Evolutionary conservation across 106 monocot genomes (phyloP).

Genomic region (Narthecium ossifragum): DNA sequence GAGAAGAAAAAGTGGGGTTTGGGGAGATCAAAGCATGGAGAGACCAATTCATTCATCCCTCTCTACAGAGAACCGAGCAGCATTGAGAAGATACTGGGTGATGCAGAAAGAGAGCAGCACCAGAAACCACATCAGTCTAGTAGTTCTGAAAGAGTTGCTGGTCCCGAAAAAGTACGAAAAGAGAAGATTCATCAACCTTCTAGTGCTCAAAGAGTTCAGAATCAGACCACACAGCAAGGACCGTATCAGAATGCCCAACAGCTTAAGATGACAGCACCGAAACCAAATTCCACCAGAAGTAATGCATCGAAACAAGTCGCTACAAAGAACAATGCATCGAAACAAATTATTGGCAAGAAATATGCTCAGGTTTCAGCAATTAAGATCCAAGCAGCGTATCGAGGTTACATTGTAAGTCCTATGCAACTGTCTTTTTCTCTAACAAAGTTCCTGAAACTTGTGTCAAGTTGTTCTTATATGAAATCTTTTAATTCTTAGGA

Average conservation of each 20-base stretch:
- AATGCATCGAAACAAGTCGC: no score
- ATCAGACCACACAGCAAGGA: constrained; percentile 13
- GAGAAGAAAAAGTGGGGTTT: constrained; percentile 56
- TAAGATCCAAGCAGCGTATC: constrained; percentile 76
- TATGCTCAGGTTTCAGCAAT: constrained; percentile 39
- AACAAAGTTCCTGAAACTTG: no score
- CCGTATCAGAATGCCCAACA: no score
- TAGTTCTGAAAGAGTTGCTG: neutral
- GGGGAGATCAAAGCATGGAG: constrained; percentile 35
- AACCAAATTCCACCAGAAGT: no score
- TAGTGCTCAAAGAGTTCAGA: constrained; percentile 30
- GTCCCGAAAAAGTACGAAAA: neutral
- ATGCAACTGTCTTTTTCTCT: no score
- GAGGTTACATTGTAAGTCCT: constrained; percentile 59
- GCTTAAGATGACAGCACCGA: no score
- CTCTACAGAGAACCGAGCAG: constrained; percentile 68
- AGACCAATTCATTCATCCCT: constrained; percentile 48
- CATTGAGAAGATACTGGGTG: constrained; percentile 77
- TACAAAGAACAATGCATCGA: no score
- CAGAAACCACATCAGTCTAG: constrained; percentile 3
- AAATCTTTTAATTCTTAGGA: no score
- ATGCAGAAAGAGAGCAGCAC: constrained; percentile 55
- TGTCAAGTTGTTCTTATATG: no score
- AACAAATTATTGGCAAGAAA: constrained; percentile 9
- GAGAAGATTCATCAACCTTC: neutral